phyloP scores from a whole-genome alignment of 2,329 filamentous ascomycete species.

The Venturia carpophila region DNA sequence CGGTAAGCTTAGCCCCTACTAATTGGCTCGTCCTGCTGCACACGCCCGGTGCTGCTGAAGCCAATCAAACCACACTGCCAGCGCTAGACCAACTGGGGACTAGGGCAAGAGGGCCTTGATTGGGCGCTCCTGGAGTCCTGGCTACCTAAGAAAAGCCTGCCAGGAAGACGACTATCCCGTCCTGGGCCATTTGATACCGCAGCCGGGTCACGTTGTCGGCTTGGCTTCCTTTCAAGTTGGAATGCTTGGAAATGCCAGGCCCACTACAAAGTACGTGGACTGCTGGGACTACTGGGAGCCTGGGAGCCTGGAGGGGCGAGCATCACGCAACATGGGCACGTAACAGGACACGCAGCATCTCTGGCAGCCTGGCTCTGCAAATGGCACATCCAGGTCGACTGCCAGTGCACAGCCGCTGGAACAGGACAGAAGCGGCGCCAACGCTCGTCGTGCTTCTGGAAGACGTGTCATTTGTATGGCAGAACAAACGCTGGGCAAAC shows the following conservation, averaged over 20 bases:
- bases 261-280: too few species aligned
- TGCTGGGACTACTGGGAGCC: too few species aligned
- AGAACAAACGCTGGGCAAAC: too few species aligned
- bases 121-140: neutral
- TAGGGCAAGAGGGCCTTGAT: neutral
- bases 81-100: neutral
- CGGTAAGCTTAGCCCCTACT: neutral
- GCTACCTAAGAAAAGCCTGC: slow-evolving; percentile 1
- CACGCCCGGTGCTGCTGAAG: neutral
- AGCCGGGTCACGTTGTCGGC: neutral
- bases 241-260: neutral
- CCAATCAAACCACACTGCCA: neutral
- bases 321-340: slow-evolving; percentile 5
- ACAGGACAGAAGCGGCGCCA: neutral
- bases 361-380: too few species aligned
- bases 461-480: too few species aligned
- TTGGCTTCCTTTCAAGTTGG: neutral
- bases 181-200: neutral
- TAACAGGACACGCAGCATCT: slow-evolving; percentile 10
- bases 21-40: neutral
- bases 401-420: slow-evolving; percentile 1
- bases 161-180: neutral
- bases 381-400: neutral
- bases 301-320: neutral
- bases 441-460: neutral